These are phyloP conservation scores for Geranomyces variabilis DNA, from an alignment of 192 early-diverging fungal species.

Conservation along the genomic window DNA sequence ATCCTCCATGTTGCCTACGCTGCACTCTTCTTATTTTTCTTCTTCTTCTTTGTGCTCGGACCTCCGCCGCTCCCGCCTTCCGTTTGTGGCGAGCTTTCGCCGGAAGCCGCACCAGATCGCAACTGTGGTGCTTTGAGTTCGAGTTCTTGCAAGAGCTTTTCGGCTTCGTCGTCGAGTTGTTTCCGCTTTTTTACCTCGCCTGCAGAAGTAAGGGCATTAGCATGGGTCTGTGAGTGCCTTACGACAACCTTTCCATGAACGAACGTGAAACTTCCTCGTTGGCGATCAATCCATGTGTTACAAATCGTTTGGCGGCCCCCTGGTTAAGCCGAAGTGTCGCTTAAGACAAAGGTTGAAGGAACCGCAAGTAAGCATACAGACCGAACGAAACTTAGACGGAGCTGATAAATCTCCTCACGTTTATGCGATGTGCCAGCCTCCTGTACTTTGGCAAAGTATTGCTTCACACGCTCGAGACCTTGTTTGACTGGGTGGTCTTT, in stretches of 20 bases:
- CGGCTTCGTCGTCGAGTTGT: constrained; percentile 9
- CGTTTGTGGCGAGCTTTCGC: constrained; percentile 13
- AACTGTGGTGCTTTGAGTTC: not conserved
- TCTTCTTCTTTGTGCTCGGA: constrained; percentile 16
- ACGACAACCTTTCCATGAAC: not conserved
- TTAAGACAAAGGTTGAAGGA: not conserved
- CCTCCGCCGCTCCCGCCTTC: not conserved
- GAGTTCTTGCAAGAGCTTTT: constrained; percentile 4
- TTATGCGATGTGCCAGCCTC: constrained; percentile 22
- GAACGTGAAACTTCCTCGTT: constrained; percentile 17
- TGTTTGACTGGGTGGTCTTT: constrained; percentile 27
- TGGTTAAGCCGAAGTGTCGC: constrained; percentile 13
- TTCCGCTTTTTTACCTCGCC: constrained; percentile 29
- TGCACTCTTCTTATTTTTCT: constrained; percentile 20
- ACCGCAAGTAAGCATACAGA: not conserved
- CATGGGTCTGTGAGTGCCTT: not conserved
- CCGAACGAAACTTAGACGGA: not conserved
- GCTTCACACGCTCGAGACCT: constrained; percentile 29
- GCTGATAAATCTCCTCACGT: constrained; percentile 13
- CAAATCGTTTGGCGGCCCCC: constrained; percentile 29
- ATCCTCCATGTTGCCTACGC: not conserved
- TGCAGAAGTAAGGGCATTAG: not conserved
- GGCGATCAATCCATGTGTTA: constrained; percentile 6
- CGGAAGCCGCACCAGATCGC: not conserved
- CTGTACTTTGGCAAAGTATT: constrained; percentile 27